These are phyloP conservation scores for Tremella fuciformis DNA, from an alignment of 768 basidiomycete species.

Conservation along the genomic window DNA sequence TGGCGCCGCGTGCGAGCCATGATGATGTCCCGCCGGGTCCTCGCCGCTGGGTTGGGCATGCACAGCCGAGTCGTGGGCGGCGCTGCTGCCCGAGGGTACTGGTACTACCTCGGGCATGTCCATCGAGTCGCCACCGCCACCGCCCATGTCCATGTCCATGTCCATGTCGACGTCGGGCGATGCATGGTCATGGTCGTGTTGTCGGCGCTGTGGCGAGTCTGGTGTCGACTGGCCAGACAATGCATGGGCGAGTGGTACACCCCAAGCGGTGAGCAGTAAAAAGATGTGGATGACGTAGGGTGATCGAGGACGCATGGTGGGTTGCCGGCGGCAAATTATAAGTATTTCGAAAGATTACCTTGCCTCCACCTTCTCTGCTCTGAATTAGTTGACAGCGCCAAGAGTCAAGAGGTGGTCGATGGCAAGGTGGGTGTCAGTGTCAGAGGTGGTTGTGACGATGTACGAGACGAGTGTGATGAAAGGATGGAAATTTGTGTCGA, in stretches of 20 bases:
- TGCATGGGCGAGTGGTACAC: no score
- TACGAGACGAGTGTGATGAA: no score
- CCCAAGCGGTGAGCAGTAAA: background rate
- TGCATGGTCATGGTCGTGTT: slow-evolving; percentile 14
- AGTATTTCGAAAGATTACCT: no score
- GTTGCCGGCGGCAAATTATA: no score
- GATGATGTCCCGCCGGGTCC: slow-evolving; percentile 15
- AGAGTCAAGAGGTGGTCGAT: no score
- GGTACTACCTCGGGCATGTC: background rate
- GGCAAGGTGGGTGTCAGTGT: no score
- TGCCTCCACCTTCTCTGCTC: no score
- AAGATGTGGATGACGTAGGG: slow-evolving; percentile 5
- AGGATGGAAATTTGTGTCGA: no score
- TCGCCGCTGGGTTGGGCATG: slow-evolving; percentile 10
- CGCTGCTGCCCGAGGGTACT: slow-evolving; percentile 2
- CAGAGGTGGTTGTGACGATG: no score
- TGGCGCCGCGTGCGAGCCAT: slow-evolving; percentile 31
- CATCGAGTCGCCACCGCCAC: slow-evolving; percentile 2
- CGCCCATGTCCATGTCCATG: slow-evolving; percentile 13
- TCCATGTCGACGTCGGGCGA: slow-evolving; percentile 11
- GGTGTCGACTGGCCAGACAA: no score
- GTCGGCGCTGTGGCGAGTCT: background rate
- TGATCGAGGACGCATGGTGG: background rate
- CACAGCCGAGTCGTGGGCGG: background rate
- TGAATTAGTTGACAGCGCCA: no score